Base-by-base conservation (phyloP, 2,329 filamentous ascomycete species). In the Xylariaceae sp. region DNA sequence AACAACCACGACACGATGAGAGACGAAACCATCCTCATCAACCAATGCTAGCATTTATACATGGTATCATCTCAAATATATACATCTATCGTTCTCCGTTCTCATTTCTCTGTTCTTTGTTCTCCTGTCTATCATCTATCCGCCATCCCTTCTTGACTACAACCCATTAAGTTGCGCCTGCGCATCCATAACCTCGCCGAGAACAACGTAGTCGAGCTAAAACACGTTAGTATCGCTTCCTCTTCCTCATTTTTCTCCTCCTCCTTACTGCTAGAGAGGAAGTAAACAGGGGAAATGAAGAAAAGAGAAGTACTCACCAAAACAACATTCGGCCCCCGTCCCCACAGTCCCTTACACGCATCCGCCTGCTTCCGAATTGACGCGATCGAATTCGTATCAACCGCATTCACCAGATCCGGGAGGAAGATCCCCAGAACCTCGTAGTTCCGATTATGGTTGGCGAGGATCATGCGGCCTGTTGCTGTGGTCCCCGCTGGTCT, bases 401-500 rank as follows among this genome's bases (percentile, higher is more conserved):
- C 66, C 2, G 77, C 71, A 0, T 68, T 41, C 6, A 62, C 9
- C 1, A 66, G 54, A 55, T 72, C 68, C 2, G 75, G 71, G n/a
- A 79, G 68, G 47, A 74, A 65, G 45, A 78, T 67, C n/a, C 69
- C 72, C 1, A 69, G 68, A 51, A 75, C 17, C 47, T 73, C 70
- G 7, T 70, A 44, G 57, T 74, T 71, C 15, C 72, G 60, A 58
- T 73, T 73, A 65, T 78, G 76, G 67, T 78, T 78, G 58, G 75
- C 74, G 48, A 80, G 71, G 56, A 75, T 76, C 77, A 81, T 77
- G 37, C 75, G 74, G 30, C 71, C 71, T 17, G 71, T 65, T 0
- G 76, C 67, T 37, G 75, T 70, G 18, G 72, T 75, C 0, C 71
- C 72, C 0, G 70, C 54, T 0, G 89, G 89, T 6, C 89, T 81